Base-by-base conservation (phyloP, 2,329 filamentous ascomycete genomes). In the Cladosporium sphaerospermum region DNA sequence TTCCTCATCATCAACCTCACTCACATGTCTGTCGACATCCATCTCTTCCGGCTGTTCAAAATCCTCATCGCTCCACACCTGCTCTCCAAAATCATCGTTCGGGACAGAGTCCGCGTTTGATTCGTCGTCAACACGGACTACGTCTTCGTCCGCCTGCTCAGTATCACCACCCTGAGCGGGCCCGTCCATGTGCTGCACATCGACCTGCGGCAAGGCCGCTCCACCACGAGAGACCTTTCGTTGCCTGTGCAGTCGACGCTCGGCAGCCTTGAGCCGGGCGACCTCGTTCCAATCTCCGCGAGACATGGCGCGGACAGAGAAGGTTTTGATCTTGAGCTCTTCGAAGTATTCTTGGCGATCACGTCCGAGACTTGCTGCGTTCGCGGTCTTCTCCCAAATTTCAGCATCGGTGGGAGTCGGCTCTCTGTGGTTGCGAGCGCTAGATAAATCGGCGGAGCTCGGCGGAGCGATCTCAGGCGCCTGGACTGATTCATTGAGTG, bases 281-380 rank as follows among this genome's bases (percentile, higher is more conserved):
- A 51, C 31, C 31, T 51, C 48, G 3, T 51, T 16, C 48, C 48
- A 51, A 14, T 51, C 48, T 4, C 48, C 48, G n/a, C 40, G 33
- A 10, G 39, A 40, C 31, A 37, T 44, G 11, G 48, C 48, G 13
- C 39, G 39, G 7, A 51, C 33, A 6, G 48, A 44, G 14, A 23
- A 44, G 28, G 48, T 33, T 16, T 33, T 44, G 31, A 51, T 43
- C 31, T 51, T 44, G 16, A 51, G 39, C 4, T 51, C 48, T 44
- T 51, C 39, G 8, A 51, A 44, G 23, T 44, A 44, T 10, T 51
- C 48, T 16, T 51, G 32, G 44, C 48, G 48, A 11, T 51, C 16
- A 2, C 40, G 39, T 9, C 48, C 48, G 31, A 51, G 23, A 11
- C 2, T 14, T 36, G 23, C 32, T 3, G 48, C 48, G 13, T 28